phyloP scores from a whole-genome alignment of 2,329 filamentous ascomycete species.

The Pseudogymnoascus sp. region DNA sequence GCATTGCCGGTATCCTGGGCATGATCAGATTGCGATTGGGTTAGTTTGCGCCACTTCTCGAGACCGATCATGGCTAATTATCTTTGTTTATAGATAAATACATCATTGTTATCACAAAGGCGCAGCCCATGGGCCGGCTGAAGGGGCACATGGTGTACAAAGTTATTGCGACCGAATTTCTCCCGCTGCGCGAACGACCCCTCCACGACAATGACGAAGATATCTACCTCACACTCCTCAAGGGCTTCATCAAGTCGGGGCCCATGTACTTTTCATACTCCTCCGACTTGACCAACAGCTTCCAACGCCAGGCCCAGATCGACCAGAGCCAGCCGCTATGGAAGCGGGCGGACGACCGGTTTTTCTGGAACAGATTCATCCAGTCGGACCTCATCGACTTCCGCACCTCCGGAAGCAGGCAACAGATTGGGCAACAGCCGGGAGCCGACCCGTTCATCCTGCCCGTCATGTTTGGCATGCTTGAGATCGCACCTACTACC shows the following conservation, averaged over 20 bases:
- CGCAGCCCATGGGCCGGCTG: constrained; percentile 78
- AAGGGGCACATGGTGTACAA: constrained; percentile 97
- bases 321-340: constrained; percentile 69
- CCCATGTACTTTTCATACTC: constrained; percentile 99
- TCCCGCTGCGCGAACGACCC: constrained; percentile 85
- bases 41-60: constrained; percentile 35
- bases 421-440: constrained; percentile 61
- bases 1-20: constrained; percentile 89
- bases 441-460: constrained; percentile 86
- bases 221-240: constrained; percentile 74
- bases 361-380: constrained; percentile 97
- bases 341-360: constrained; percentile 89
- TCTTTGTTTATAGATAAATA: constrained; percentile 63
- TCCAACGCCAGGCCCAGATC: constrained; percentile 81
- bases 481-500: constrained; percentile 78
- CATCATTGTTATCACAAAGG: constrained; percentile 92
- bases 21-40: constrained; percentile 89
- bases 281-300: constrained; percentile 90
- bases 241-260: constrained; percentile 69
- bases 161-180: constrained; percentile 80
- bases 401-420: constrained; percentile 53
- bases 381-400: constrained; percentile 89
- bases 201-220: constrained; percentile 93
- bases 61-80: background rate
- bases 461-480: constrained; percentile 92